These are phyloP conservation scores for Colletotrichum melonis DNA, from an alignment of 2,329 filamentous ascomycete species.

Conservation along the genomic window DNA sequence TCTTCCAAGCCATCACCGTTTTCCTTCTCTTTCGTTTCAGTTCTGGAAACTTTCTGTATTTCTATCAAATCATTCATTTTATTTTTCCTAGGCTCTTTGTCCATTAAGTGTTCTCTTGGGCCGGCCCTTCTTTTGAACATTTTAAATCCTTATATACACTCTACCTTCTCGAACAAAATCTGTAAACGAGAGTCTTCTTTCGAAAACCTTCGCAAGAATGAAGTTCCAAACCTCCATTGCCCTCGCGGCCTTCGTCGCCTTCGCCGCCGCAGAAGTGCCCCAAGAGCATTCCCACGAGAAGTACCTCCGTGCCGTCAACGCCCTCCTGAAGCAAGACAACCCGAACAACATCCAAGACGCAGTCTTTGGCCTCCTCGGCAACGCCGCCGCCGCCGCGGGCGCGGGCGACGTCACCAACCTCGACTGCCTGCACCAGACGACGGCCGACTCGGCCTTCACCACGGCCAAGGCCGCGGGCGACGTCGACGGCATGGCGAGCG, in stretches of 20 bases:
- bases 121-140: constrained; percentile 37
- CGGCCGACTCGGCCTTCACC: constrained; percentile 70
- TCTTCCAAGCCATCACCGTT: constrained; percentile 20
- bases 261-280: constrained; percentile 56
- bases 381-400: constrained; percentile 54
- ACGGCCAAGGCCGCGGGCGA: constrained; percentile 68
- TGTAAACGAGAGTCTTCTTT: no score
- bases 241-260: constrained; percentile 30
- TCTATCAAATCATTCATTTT: constrained; percentile 17
- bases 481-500: constrained; percentile 62
- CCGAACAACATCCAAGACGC: constrained; percentile 61
- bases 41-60: constrained; percentile 37
- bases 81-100: constrained; percentile 16
- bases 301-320: constrained; percentile 57
- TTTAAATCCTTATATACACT: background rate
- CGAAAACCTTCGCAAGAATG: background rate
- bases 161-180: background rate
- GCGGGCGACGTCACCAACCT: constrained; percentile 49
- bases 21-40: constrained; percentile 36
- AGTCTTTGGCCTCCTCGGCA: constrained; percentile 61
- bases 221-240: constrained; percentile 33
- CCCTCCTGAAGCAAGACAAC: constrained; percentile 59
- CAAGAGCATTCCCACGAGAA: constrained; percentile 67
- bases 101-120: constrained; percentile 20
- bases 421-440: constrained; percentile 69